Conservation (phyloP, 2,329 filamentous ascomycete genomes). For the Sordariomycetes sp. region DNA sequence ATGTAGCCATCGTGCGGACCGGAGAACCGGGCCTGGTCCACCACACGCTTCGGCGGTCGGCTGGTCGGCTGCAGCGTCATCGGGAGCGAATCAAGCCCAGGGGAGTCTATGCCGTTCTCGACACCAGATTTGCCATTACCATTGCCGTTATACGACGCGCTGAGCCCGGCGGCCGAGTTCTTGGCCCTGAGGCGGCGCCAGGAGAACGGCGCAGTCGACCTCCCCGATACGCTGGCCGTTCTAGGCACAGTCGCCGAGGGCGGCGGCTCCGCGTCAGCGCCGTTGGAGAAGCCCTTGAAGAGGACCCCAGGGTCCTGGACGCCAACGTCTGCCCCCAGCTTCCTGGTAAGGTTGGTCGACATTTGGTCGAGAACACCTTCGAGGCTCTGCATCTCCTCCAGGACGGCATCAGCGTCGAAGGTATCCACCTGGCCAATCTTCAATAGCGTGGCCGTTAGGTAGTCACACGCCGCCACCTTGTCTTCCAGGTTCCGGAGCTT, state of each 20-base stretch:
- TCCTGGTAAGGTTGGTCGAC: constrained; percentile 65
- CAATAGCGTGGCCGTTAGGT: constrained; percentile 77
- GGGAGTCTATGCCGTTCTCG: constrained; percentile 41
- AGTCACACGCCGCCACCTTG: constrained; percentile 85
- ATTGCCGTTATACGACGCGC: constrained; percentile 31
- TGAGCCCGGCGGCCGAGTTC: constrained; percentile 59
- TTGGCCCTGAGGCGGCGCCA: constrained; percentile 89
- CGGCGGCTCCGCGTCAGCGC: constrained; percentile 30
- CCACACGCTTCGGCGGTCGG: constrained; percentile 61
- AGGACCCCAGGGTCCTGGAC: constrained; percentile 61
- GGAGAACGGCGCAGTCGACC: constrained; percentile 54
- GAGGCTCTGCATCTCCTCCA: constrained; percentile 88
- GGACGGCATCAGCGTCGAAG: constrained; percentile 78
- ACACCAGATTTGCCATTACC: constrained; percentile 17
- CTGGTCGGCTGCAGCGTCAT: constrained; percentile 60
- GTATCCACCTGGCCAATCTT: constrained; percentile 79
- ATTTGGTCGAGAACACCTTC: constrained; percentile 81
- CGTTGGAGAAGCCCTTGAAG: constrained; percentile 58
- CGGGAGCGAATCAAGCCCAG: constrained; percentile 60
- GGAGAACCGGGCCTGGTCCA: constrained; percentile 57
- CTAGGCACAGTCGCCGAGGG: constrained; percentile 34
- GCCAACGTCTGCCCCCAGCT: constrained; percentile 87
- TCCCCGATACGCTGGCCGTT: constrained; percentile 55
- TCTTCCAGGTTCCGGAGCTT: constrained; percentile 89
- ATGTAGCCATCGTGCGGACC: constrained; percentile 89